Base-by-base conservation (phyloP, 495 filamentous ascomycete genomes). In the Mycothermus thermophilus region DNA sequence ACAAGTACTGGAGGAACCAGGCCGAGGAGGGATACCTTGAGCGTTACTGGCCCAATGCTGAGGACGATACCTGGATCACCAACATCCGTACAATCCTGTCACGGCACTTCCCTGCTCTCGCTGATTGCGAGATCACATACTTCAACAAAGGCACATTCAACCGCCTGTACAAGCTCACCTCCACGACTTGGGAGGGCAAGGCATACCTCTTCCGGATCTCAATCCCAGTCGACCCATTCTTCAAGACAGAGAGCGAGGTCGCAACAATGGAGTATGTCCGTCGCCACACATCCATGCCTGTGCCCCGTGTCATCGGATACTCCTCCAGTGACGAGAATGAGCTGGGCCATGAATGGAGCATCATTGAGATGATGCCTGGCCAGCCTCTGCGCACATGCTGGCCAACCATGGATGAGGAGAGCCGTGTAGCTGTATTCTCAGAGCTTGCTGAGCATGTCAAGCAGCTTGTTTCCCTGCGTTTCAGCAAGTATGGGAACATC, bases 311-410 rank as follows among this genome's bases (percentile, higher is more conserved):
- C 13, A 40, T 60, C 25, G 54, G 54, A 20, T 68, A 50, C 33
- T 51, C 67, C 15, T 46, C 57, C 8, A 54, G 54, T 5, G 30
- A 38, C 7, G 36, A 55, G 2, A 67, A 67, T 39, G 41, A 42
- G 7, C 44, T 70, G n/a, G 57, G 58, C 12, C 64, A 62, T 35
- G 64, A 67, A 52, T 72, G 63, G 64, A 65, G 69, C 3, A 32
- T 71, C 6, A 61, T 69, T 57, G 61, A 63, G 29, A 56, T 44
- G 32, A 37, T 46, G 26, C 30, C 50, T 3, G 72, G 72, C 8
- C 47, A 29, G 10, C 44, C 57, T 0, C 51, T 71, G 3, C 28
- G 41, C 22, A 32, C 49, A 4, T 32, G 51, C 17, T 75, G 69
- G 66, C 7, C 35, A 2, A 40, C 30, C 1, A 51, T 65, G 48